Evolutionary conservation across 2,329 filamentous ascomycete genomes (phyloP), one percentile per base, ranked within the genome.

Genomic region (Chrysoporthe cubensis): DNA sequence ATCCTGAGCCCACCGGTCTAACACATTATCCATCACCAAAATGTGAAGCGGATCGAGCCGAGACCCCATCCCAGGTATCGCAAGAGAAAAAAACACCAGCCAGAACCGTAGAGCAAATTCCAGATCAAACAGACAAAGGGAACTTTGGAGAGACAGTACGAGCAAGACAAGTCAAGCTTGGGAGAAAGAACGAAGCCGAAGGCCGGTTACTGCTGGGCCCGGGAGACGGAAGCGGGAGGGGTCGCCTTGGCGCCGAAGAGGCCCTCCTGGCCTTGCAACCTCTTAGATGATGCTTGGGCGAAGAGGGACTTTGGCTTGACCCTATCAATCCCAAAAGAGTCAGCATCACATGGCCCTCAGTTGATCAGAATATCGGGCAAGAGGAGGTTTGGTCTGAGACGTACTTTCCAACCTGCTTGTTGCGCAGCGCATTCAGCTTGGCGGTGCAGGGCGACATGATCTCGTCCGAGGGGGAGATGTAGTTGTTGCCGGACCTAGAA

Each of bases 371-470:
- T 32, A 14, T 11, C 14, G 21, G 21, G 26, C 4, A 9, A 16
- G 21, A 14, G 9, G 21, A 2, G 26, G 26, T 1, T 2, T 16
- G 2, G 14, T 21, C 26, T 26, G 50, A 34, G 6, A 85, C 87
- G 77, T 84, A 93, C 90, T 94, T 95, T 81, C 86, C 86, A 71
- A 89, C 89, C 75, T 93, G 90, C 83, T 93, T 94, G 81, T 88
- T 92, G 80, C 92, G 91, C 79, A 94, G 88, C 52, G 91, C 90
- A 71, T 86, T 91, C 74, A 96, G 87, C 85, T 96, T 96, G 78
- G 91, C 90, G 21, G 90, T 91, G 79, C 92, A 94, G 46, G 93
- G 93, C 74, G 91, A 94, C 89, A 94, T 92, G 83, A 96, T 94
- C 80, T 88, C 89, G 79, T 96, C 93, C n/a, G 91, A 94, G 2